Conservation (phyloP, 352 stramenopile genomes). For the Phytophthora sp. region DNA sequence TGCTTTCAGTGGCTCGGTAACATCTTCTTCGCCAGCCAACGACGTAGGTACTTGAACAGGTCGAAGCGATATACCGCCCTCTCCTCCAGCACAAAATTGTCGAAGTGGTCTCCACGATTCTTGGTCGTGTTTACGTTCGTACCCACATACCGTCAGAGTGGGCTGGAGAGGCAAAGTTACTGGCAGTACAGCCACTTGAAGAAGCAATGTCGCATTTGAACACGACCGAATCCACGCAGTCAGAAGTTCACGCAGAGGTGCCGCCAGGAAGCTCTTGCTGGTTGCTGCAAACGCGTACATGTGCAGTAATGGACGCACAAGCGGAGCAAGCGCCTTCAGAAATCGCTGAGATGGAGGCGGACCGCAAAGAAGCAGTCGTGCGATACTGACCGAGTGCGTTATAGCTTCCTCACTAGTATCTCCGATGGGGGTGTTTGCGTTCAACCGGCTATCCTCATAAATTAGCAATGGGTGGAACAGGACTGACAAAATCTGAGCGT, state of each 20-base stretch:
- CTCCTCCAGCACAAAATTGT: slow-evolving; percentile 69
- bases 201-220: slow-evolving; percentile 40
- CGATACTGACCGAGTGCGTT: slow-evolving; percentile 53
- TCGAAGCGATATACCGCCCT: slow-evolving; percentile 60
- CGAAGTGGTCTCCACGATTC: slow-evolving; percentile 44
- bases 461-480: slow-evolving; percentile 71
- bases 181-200: slow-evolving; percentile 66
- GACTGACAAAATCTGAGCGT: slow-evolving; percentile 54
- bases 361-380: slow-evolving; percentile 69
- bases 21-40: slow-evolving; percentile 13
- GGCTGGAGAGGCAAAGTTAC: slow-evolving; percentile 44
- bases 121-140: slow-evolving; percentile 28
- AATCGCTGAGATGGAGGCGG: slow-evolving; percentile 64
- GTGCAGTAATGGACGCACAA: slow-evolving; percentile 72
- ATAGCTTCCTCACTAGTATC: slow-evolving; percentile 53
- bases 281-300: slow-evolving; percentile 67
- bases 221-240: slow-evolving; percentile 58
- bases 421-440: neutral
- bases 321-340: slow-evolving; percentile 46
- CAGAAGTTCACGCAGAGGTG: slow-evolving; percentile 23
- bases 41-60: slow-evolving; percentile 3
- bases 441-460: slow-evolving; percentile 49
- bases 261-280: slow-evolving; percentile 69
- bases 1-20: slow-evolving; percentile 33
- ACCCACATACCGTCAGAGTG: slow-evolving; percentile 32